These are phyloP conservation scores for Ananas comosus DNA, from an alignment of 176 grass and related monocot species.

Conservation along the genomic window DNA sequence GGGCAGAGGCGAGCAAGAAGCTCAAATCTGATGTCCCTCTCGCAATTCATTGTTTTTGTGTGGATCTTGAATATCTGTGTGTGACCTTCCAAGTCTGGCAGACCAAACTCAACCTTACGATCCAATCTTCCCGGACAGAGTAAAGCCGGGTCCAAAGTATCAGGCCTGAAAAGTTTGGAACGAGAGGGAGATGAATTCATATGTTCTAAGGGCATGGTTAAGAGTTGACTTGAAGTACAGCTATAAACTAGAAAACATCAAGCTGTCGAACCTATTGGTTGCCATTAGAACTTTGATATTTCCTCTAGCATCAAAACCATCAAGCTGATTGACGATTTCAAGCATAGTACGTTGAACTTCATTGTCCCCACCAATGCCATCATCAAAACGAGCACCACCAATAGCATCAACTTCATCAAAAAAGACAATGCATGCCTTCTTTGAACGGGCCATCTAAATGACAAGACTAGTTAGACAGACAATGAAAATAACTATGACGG, in stretches of 20 bases:
- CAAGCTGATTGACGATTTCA: conserved; percentile 96
- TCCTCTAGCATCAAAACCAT: conserved; percentile 90
- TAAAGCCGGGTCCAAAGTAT: conserved; percentile 79
- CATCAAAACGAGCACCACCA: conserved; percentile 95
- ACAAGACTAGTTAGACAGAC: conserved; percentile 3
- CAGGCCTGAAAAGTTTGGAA: conserved; percentile 40
- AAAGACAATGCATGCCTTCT: conserved; percentile 98
- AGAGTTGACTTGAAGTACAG: neutral
- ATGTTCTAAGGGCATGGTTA: neutral
- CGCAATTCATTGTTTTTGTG: conserved; percentile 82
- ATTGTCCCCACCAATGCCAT: conserved; percentile 81
- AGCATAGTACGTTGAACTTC: conserved; percentile 94
- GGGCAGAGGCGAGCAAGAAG: conserved; percentile 90
- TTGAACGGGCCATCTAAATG: conserved; percentile 82
- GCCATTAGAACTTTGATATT: conserved; percentile 99
- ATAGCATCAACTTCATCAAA: conserved; percentile 98
- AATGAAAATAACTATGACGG: neutral
- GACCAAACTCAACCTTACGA: conserved; percentile 80
- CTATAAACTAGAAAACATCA: neutral
- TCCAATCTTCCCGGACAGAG: conserved; percentile 82
- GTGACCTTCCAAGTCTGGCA: conserved; percentile 76
- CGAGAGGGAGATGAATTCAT: neutral
- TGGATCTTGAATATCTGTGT: conserved; percentile 99
- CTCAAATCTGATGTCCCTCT: conserved; percentile 84
- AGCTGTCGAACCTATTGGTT: conserved; percentile 59